These are phyloP conservation scores for Leccinum longicurvipes DNA, from an alignment of 768 basidiomycete genomes.

Conservation along the genomic window DNA sequence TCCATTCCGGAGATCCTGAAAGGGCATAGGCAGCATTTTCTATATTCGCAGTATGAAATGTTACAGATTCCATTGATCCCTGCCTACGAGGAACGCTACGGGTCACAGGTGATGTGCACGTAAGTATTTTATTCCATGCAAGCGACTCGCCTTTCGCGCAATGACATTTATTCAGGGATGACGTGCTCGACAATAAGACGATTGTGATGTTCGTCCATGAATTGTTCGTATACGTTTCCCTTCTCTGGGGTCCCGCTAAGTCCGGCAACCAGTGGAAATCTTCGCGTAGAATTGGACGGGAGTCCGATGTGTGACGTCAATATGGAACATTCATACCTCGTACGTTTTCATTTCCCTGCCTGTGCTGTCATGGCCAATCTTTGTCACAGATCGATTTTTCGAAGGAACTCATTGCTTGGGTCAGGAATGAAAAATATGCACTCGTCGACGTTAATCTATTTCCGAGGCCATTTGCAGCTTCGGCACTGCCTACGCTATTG, in stretches of 20 bases:
- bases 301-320: constrained; percentile 69
- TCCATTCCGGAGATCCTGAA: constrained; percentile 85
- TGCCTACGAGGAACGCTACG: constrained; percentile 69
- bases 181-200: constrained; percentile 74
- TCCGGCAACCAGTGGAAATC: constrained; percentile 63
- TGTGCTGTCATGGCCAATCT: not conserved
- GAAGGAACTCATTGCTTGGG: constrained; percentile 76
- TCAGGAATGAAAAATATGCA: constrained; percentile 59
- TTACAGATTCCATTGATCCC: constrained; percentile 76
- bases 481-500: constrained; percentile 24
- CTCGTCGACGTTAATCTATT: constrained; percentile 87
- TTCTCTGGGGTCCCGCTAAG: not conserved
- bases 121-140: constrained; percentile 40
- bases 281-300: constrained; percentile 79
- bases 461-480: constrained; percentile 48
- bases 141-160: not conserved
- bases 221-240: constrained; percentile 58
- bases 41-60: constrained; percentile 75
- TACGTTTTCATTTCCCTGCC: constrained; percentile 30
- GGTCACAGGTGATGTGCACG: constrained; percentile 88
- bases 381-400: constrained; percentile 79
- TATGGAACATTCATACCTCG: constrained; percentile 81
- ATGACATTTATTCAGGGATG: constrained; percentile 45
- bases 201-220: constrained; percentile 91
- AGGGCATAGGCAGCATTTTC: constrained; percentile 78